These are phyloP conservation scores for Shiraia sp. DNA, from an alignment of 2,329 filamentous ascomycete species.

Conservation along the genomic window DNA sequence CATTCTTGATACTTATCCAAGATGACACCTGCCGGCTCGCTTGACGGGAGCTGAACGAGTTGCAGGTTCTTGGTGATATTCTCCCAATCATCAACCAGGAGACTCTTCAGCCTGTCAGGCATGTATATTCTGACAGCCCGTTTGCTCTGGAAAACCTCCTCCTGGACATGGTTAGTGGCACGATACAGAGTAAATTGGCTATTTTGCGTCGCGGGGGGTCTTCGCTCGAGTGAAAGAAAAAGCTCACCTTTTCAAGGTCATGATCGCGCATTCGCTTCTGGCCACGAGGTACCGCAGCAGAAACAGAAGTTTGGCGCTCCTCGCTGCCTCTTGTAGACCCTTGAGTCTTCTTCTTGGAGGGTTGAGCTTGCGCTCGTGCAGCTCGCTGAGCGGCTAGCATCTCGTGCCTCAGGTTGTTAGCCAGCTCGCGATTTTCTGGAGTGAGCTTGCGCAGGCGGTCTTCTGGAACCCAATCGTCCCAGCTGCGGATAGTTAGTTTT, in stretches of 20 bases:
- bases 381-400: conserved; percentile 62
- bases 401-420: conserved; percentile 71
- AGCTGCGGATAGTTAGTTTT: conserved; percentile 55
- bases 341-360: conserved; percentile 59
- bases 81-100: conserved; percentile 98
- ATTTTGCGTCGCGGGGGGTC: not conserved
- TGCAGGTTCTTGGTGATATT: conserved; percentile 95
- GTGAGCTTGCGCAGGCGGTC: conserved; percentile 93
- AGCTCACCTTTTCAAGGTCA: conserved; percentile 75
- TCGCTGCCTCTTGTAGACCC: conserved; percentile 75
- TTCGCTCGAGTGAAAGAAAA: not conserved
- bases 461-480: conserved; percentile 97
- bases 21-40: conserved; percentile 74
- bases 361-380: conserved; percentile 48
- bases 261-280: conserved; percentile 77
- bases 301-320: conserved; percentile 68
- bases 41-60: conserved; percentile 81
- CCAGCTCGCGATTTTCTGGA: conserved; percentile 91
- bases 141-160: conserved; percentile 81
- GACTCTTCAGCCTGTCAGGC: conserved; percentile 86
- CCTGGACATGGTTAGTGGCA: conserved; percentile 57
- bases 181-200: too few species aligned
- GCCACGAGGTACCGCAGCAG: conserved; percentile 62
- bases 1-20: conserved; percentile 81
- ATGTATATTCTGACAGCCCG: conserved; percentile 85